Conservation (phyloP, 2,329 filamentous ascomycete species). For the Sporothrix phasma region DNA sequence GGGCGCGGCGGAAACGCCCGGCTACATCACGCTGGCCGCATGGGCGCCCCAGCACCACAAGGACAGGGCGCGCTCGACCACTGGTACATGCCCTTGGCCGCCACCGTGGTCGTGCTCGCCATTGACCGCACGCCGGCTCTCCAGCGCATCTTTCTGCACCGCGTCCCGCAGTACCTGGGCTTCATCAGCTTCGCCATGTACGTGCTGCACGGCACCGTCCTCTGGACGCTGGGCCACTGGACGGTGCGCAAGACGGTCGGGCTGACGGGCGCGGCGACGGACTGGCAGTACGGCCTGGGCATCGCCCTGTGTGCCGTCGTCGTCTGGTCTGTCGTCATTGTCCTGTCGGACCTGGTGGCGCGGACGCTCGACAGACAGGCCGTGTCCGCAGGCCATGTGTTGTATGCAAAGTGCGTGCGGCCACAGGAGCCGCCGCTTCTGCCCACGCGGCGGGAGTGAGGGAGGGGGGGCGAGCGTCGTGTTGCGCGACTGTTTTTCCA, state of each 20-base stretch:
- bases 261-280: constrained; percentile 37
- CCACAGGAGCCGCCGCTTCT: neutral
- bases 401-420: constrained; percentile 31
- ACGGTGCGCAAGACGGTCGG: constrained; percentile 13
- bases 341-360: constrained; percentile 48
- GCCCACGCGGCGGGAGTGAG: neutral
- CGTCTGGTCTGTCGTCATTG: constrained; percentile 41
- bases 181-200: constrained; percentile 52
- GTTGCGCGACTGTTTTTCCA: neutral
- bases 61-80: constrained; percentile 25
- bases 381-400: constrained; percentile 46
- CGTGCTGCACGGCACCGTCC: constrained; percentile 48
- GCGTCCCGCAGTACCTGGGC: constrained; percentile 39
- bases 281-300: constrained; percentile 34
- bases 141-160: constrained; percentile 24
- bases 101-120: constrained; percentile 22
- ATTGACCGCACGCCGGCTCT: constrained; percentile 21
- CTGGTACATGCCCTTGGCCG: constrained; percentile 23
- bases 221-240: constrained; percentile 42
- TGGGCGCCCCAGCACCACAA: constrained; percentile 20
- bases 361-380: constrained; percentile 45
- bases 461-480: no score
- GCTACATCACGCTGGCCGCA: constrained; percentile 11
- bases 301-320: constrained; percentile 38
- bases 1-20: constrained; percentile 16